Evolutionary conservation across 2,329 filamentous ascomycete genomes (phyloP), one percentile per base, ranked within the genome.

Genomic region (Simplicillium aogashimaense): DNA sequence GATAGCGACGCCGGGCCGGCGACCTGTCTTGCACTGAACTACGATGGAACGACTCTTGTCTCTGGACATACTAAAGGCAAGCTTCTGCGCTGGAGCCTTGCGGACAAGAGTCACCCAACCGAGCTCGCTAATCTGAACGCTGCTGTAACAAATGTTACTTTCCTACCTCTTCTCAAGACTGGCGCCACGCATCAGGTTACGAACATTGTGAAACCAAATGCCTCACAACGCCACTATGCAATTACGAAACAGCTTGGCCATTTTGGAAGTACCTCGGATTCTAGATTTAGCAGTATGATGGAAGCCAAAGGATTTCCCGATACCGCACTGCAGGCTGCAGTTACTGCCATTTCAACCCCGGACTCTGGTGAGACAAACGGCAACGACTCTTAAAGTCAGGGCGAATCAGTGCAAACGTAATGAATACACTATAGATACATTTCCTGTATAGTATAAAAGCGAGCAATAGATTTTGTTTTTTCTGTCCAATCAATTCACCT

Each of bases 61-160:
- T 88, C 88, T 3, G 89, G 89, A 6, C 89, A 97, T 54, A 67
- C 75, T 14, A 83, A 75, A 50, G 90, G 90, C 38, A 85, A 84
- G 53, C 72, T 95, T 32, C 66, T 86, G 28, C 71, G 74, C 40
- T 97, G 90, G 90, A 86, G 86, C 55, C 71, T 90, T 18, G 78
- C 78, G 30, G 79, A 81, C 48, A 76, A 77, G 44, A 78, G 76
- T 43, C 82, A 84, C 45, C 72, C 76, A 2, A 74, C 78, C 3
- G 78, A 81, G 39, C 54, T 90, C 36, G 70, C 76, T 2, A 83
- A 83, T 43, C 72, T 94, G 42, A 87, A 87, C 40, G 83, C 86
- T 3, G 79, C 87, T 14, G 79, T 95, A 29, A 92, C 86, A 10
- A 95, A 94, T 50, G 54, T 97, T 17, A 57, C 70, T n/a, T 84